phyloP scores from a whole-genome alignment of 2,329 filamentous ascomycete genomes.

The Ophiostoma fasciatum region DNA sequence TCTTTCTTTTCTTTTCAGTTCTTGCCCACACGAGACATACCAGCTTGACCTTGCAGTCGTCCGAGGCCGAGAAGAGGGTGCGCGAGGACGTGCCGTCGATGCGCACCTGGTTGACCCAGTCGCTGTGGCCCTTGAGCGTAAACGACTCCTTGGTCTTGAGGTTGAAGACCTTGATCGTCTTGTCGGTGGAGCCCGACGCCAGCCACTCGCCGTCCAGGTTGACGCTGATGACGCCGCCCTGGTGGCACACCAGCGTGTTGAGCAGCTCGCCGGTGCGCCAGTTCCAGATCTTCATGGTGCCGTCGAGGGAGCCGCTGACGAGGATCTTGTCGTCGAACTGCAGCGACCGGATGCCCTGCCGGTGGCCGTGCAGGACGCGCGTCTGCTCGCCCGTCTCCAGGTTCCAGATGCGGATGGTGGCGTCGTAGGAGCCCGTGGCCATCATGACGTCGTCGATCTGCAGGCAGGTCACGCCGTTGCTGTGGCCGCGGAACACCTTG shows the following conservation, averaged over 20 bases:
- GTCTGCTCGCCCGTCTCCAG: conserved; percentile 76
- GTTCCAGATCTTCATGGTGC: conserved; percentile 87
- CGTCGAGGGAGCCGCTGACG: conserved; percentile 79
- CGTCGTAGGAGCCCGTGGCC: conserved; percentile 88
- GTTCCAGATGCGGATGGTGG: conserved; percentile 93
- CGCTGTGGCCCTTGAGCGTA: conserved; percentile 65
- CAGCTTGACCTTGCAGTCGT: conserved; percentile 80
- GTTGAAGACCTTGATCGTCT: conserved; percentile 84
- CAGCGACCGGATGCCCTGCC: conserved; percentile 67
- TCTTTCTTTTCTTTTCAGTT: no score
- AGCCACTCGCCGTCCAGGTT: conserved; percentile 77
- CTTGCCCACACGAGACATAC: no score
- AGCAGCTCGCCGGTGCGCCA: conserved; percentile 84
- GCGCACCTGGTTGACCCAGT: conserved; percentile 95
- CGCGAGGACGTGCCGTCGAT: conserved; percentile 61
- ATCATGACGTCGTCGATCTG: conserved; percentile 70
- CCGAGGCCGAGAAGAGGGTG: conserved; percentile 83
- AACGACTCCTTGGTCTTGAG: conserved; percentile 73
- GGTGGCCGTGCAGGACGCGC: conserved; percentile 72
- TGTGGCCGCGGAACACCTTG: conserved; percentile 70
- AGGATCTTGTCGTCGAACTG: conserved; percentile 89
- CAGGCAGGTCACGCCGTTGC: conserved; percentile 61
- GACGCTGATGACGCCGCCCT: conserved; percentile 68
- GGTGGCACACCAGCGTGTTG: conserved; percentile 65
- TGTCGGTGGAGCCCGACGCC: conserved; percentile 80